These are phyloP conservation scores for Solanum commersonii DNA, from an alignment of 257 asterid genomes.

Conservation along the genomic window DNA sequence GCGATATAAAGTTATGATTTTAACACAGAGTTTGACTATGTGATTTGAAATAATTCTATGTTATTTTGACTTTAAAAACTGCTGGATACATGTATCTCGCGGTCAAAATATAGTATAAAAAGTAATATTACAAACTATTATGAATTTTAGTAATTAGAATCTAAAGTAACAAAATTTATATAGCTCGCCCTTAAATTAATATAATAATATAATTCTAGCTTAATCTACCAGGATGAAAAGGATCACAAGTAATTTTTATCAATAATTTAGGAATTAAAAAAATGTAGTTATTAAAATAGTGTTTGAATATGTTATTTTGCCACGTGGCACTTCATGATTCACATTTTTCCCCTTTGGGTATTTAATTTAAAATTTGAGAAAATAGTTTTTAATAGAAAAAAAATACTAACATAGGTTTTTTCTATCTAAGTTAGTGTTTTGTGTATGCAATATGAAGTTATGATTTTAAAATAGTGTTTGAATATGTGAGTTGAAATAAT, in stretches of 20 bases:
- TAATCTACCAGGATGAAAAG: background rate
- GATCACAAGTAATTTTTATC: background rate
- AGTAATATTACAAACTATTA: no score
- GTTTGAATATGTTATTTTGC: conserved; percentile 12
- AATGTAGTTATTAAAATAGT: background rate
- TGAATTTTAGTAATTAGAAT: background rate
- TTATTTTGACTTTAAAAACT: background rate
- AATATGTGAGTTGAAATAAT: background rate
- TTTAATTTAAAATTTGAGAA: background rate
- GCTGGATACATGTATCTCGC: no score
- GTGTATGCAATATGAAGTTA: background rate
- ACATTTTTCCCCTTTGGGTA: no score
- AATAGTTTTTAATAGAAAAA: background rate
- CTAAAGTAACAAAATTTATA: no score
- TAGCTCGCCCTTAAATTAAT: background rate
- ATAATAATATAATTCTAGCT: background rate
- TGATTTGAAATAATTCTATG: background rate
- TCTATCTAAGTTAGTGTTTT: background rate
- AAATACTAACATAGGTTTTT: background rate
- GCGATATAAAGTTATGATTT: background rate
- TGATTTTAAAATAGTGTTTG: no score
- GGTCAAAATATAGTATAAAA: no score
- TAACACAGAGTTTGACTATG: background rate
- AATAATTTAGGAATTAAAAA: background rate
- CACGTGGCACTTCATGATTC: conserved; percentile 20